Evolutionary conservation across 345 rosid species (phyloP), one percentile per base, ranked within the genome.

Genomic region (Eucalyptus fibrosa): DNA sequence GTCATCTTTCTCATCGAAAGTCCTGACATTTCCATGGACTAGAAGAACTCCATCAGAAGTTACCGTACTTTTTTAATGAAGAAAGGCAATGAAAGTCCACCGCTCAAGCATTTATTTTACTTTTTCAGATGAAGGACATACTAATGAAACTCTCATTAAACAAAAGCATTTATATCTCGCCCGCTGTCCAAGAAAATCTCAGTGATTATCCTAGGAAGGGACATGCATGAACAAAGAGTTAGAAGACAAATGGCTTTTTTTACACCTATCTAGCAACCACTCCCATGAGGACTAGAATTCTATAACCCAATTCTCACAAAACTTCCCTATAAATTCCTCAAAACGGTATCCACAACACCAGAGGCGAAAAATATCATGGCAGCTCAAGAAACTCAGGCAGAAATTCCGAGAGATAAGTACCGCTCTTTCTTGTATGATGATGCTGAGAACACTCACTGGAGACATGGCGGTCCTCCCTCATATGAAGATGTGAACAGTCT

Each of bases 391-490:
- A 55, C 59, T 80, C 28, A 21, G 21, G 53, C 87, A 59, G 59
- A 72, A 9, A 28, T 56, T 69, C 90, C 88, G 6, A 47, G 86
- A 90, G 99, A 97, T 87, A 95, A 92, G 93, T 97, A 96, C 91
- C 95, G 99, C 88, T 90, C 93, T 32, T 90, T 94, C 94, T 87
- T 97, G 91, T 72, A 92, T 67, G 95, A 92, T 56, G 89, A 91
- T 60, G 91, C 91, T 49, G 94, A 90, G 87, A 88, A 89, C 56
- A 91, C 95, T 19, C 91, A 91, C 13, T 97, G 98, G 99, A 92
- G 97, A 89, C 92, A 94, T 86, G 97, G 96, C 50, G 88, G 90
- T 9, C 97, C 97, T 92, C 99, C 99, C 9, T 81, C 80, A 1
- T 97, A 92, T 77, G 93, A 92, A 30, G 51, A 10, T 37, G 96